Evolutionary conservation across 768 basidiomycete genomes (phyloP), one percentile per base, ranked within the genome.

Genomic region (Paxillus involutus): DNA sequence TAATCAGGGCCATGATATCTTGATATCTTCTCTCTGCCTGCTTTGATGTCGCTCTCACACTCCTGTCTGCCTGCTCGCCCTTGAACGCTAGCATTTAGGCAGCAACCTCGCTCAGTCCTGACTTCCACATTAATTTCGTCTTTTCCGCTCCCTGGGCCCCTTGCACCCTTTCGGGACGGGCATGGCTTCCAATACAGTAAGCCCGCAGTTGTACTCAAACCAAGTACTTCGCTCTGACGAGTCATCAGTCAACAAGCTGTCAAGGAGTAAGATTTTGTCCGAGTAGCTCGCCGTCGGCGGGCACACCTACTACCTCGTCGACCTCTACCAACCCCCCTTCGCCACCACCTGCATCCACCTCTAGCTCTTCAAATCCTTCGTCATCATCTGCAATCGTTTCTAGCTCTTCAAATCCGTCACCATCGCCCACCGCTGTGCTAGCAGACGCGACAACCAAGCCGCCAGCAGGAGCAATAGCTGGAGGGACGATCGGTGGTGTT

Each of bases 401-500:
- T 29, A 39, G 43, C 14, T 8, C 47, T 33, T 26, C 24, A 17
- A 30, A 14, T 32, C 46, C 51, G 30, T 39, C 51, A 16, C 9
- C 44, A 24, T 24, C 53, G 6, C 10, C 56, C 26, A 2, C 9
- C 41, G 17, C 32, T 63, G 32, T 52, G 32, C 32, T 47, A 47
- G 9, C 58, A 19, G 53, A 61, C 14, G 48, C 53, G 32, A 24
- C 59, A 32, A 46, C 59, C 40, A 59, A 44, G 21, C 58, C 59
- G 56, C 49, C 51, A 19, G 71, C 71, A 9, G 83, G 80, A 10
- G 74, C 74, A 5, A 80, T 86, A 39, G 82, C 78, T 6, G 85
- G 84, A 3, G 72, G 75, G 14, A 72, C 83, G 44, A 56, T 86
- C 16, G 84, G 81, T n/a, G 76, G 72, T 30, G 64, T 81, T 33